Conservation (phyloP, 345 rosid genomes). For the Lagerstroemia speciosa region DNA sequence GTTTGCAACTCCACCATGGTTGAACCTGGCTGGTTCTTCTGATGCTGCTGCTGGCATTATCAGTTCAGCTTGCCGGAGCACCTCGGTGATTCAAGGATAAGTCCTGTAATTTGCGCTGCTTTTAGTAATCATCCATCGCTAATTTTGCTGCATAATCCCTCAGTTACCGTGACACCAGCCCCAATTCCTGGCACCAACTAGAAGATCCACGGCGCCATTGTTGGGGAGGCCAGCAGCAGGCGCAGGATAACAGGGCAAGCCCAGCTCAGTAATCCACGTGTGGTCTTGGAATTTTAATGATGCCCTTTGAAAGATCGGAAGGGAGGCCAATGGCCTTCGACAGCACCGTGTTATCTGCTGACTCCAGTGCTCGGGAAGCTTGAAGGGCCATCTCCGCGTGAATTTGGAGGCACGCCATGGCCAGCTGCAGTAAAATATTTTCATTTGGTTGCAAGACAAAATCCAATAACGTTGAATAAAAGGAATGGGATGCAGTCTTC, state of each 20-base stretch:
- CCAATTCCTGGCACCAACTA: no score
- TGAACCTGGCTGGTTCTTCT: no score
- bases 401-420: slow-evolving; percentile 78
- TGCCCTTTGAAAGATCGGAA: slow-evolving; percentile 23
- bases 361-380: slow-evolving; percentile 78
- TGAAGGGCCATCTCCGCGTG: slow-evolving; percentile 90
- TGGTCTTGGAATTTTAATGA: slow-evolving; percentile 42
- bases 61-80: no score
- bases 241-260: neutral
- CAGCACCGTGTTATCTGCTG: slow-evolving; percentile 26
- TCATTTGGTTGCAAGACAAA: neutral
- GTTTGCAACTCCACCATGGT: no score
- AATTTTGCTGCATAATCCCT: no score
- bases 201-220: no score
- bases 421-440: slow-evolving; percentile 38
- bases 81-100: no score
- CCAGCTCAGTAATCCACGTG: slow-evolving; percentile 11
- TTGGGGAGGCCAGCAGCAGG: no score
- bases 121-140: no score
- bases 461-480: neutral
- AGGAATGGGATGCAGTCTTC: neutral
- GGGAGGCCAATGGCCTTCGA: slow-evolving; percentile 28
- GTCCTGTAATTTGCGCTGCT: no score
- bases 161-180: no score
- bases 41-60: no score